Percentiles rank a stretch among this genome's conserved stretches.
phyloP scores from a whole-genome alignment of 2,329 filamentous ascomycete species.

The Aspergillus glaucus region DNA sequence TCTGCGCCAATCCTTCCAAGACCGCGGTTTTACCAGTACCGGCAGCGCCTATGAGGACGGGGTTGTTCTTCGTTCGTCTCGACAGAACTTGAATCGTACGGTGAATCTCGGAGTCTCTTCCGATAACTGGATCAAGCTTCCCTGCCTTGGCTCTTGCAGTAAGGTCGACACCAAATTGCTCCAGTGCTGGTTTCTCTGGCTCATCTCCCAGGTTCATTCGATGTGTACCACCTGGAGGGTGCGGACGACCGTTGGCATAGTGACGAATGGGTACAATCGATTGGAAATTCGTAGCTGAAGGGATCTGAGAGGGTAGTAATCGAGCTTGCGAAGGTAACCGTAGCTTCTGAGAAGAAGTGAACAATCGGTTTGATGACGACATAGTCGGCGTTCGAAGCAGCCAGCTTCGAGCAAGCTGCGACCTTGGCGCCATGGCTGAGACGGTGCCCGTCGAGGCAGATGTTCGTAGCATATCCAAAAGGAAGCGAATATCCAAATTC shows the following conservation, averaged over 20 bases:
- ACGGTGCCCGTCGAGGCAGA: not conserved
- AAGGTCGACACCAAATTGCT: conserved; percentile 85
- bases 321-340: conserved; percentile 14
- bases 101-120: conserved; percentile 84
- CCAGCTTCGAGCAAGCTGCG: conserved; percentile 25
- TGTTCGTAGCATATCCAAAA: not conserved
- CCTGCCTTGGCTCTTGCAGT: conserved; percentile 78
- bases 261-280: conserved; percentile 20
- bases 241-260: conserved; percentile 61
- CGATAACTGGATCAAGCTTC: conserved; percentile 93
- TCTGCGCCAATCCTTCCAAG: conserved; percentile 78
- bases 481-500: not conserved
- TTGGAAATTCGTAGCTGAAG: conserved; percentile 5
- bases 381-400: conserved; percentile 22
- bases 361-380: conserved; percentile 12
- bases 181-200: conserved; percentile 75
- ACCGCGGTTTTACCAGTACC: conserved; percentile 94
- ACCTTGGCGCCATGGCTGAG: conserved; percentile 27
- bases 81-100: conserved; percentile 91
- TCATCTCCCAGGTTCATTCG: conserved; percentile 81
- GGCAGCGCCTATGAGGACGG: conserved; percentile 84
- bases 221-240: conserved; percentile 86
- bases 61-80: conserved; percentile 89
- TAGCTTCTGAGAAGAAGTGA: conserved; percentile 15
- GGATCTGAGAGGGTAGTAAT: conserved; percentile 9